Percentiles rank a stretch among this genome's conserved stretches.
Conservation (phyloP, 2,329 filamentous ascomycete species). For the Clonostachys rosea region DNA sequence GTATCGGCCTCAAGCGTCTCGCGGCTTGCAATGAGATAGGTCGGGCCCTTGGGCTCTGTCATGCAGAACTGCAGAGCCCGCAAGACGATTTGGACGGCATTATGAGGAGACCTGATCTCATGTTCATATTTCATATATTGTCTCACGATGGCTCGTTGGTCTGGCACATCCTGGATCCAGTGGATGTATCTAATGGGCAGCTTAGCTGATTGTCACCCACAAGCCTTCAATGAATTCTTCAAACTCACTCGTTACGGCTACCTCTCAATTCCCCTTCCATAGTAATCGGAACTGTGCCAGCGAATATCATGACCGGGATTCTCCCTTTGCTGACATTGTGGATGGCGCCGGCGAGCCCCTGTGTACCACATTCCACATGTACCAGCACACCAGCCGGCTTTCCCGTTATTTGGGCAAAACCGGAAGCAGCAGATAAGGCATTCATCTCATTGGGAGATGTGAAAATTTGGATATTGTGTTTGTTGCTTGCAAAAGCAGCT, state of each 20-base stretch:
- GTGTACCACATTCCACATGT: conserved; percentile 19
- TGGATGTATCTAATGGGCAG: conserved; percentile 24
- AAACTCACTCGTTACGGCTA: conserved; percentile 24
- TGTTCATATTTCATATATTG: conserved; percentile 21
- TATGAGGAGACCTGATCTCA: conserved; percentile 17
- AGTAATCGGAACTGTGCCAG: conserved; percentile 35
- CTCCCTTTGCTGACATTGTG: conserved; percentile 18
- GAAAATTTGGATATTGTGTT: conserved; percentile 14
- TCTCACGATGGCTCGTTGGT: conserved; percentile 28
- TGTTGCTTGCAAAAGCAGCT: conserved; percentile 16
- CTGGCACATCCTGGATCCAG: conserved; percentile 34
- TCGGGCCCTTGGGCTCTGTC: conserved; percentile 14
- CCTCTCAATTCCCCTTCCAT: conserved; percentile 34
- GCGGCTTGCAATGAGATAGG: conserved; percentile 16
- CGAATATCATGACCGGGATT: conserved; percentile 31
- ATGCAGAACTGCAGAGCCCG: conserved; percentile 18
- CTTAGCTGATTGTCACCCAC: not conserved
- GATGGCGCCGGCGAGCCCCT: conserved; percentile 14
- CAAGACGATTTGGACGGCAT: conserved; percentile 15
- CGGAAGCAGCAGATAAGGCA: conserved; percentile 11
- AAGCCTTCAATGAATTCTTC: not conserved
- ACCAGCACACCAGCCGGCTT: conserved; percentile 15
- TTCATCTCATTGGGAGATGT: conserved; percentile 24
- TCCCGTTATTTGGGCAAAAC: conserved; percentile 17
- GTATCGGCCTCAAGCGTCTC: conserved; percentile 15